Evolutionary conservation across 768 basidiomycete species (phyloP), one percentile per base, ranked within the genome.

Genomic region (Tubosaeta sp.): DNA sequence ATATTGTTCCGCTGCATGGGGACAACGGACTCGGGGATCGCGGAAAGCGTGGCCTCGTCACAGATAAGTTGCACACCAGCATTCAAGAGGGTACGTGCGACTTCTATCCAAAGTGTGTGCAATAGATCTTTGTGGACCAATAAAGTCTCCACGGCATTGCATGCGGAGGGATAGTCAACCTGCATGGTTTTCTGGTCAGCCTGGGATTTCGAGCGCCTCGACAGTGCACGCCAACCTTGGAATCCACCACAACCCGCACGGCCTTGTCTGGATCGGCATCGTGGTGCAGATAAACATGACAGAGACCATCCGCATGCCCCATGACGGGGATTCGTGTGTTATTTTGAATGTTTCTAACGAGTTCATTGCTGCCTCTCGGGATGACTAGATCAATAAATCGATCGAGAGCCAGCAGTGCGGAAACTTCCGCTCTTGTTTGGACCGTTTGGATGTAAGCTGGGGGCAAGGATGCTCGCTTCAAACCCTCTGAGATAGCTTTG

Each of bases 241-340:
- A 87, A 66, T 99, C 97, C 4, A 95, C 72, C 0, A 85, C 83
- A 6, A 99, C 76, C 19, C 92, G 77, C 37, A 86, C 73, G 0
- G 95, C 92, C 67, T 94, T 98, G 52, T 83, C 79, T 35, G 74
- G 60, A 58, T 88, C 81, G 0, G 95, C 95, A 27, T 77, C 74
- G 59, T 88, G 85, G 68, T 99, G 95, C 6, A 99, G 71, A 67
- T 86, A 98, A 6, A 97, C 83, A 17, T 84, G 81, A 68, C 97
- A 99, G 9, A 98, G 73, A 2, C 97, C 97, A 69, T 99, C 97
- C 7, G 97, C 95, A 64, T 99, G 97, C 1, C 97, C 97, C 94
- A 99, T 97, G 41, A 99, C 97, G 2, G 97, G 88, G 54, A 99
- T 98, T 53, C 88, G 78, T 0, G 95, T 97, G 57, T 76, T 82